These are phyloP conservation scores for Metschnikowia shivogae DNA, from an alignment of 805 yeast species.

Conservation along the genomic window DNA sequence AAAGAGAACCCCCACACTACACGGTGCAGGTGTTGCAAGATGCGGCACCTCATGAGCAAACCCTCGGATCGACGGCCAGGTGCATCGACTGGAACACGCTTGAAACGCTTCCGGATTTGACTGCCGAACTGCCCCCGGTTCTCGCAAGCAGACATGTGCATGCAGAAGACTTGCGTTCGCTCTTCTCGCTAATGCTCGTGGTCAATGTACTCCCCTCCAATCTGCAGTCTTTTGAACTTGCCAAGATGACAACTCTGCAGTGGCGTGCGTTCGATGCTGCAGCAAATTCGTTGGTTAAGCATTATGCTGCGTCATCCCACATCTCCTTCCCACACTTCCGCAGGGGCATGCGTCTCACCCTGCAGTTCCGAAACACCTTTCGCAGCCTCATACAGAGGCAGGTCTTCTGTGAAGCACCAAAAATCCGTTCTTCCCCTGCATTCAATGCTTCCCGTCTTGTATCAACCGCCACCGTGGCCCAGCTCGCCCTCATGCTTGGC, in stretches of 20 bases:
- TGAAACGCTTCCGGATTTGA: constrained; percentile 32
- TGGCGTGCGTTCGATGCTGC: constrained; percentile 43
- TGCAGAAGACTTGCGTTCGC: not conserved
- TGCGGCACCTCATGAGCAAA: not conserved
- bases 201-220: not conserved
- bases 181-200: constrained; percentile 1
- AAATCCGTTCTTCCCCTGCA: not conserved
- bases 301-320: constrained; percentile 24
- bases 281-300: constrained; percentile 45
- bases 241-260: constrained; percentile 6
- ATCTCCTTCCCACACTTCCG: constrained; percentile 2
- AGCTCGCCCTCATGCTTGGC: constrained; percentile 31
- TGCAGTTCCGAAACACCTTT: constrained; percentile 1
- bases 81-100: constrained; percentile 28
- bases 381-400: not conserved
- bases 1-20: not conserved
- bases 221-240: not conserved
- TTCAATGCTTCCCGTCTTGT: constrained; percentile 33
- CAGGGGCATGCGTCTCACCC: constrained; percentile 6
- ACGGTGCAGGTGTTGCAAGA: constrained; percentile 20
- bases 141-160: not conserved
- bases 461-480: constrained; percentile 36
- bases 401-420: not conserved
- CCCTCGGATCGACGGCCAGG: not conserved
- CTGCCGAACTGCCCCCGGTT: not conserved